Percentiles rank a stretch among this genome's conserved stretches.
Conservation (phyloP, 805 yeast genomes). For the Candida methanosorbosa region DNA sequence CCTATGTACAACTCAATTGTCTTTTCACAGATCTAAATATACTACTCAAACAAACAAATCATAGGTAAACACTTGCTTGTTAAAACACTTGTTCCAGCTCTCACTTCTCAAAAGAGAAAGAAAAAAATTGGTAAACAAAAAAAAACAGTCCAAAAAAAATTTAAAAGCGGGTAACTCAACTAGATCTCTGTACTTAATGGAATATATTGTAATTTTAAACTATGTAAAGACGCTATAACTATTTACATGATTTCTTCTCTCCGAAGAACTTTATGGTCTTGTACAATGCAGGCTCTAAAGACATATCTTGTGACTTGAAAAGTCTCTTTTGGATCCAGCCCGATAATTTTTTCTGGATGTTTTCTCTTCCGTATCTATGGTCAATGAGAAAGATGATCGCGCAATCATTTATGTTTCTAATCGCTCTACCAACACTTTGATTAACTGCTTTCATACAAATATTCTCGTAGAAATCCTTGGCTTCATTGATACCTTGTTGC, state of each 20-base stretch:
- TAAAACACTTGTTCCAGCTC: too few species aligned
- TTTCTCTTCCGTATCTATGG: constrained; percentile 36
- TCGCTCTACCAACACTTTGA: constrained; percentile 89
- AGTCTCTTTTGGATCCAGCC: constrained; percentile 59
- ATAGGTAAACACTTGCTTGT: too few species aligned
- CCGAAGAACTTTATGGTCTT: not conserved
- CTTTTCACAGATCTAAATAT: too few species aligned
- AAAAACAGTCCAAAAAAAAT: not conserved
- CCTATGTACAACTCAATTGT: too few species aligned
- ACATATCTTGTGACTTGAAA: not conserved
- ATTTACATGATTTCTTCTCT: not conserved
- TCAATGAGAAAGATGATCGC: constrained; percentile 71
- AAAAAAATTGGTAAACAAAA: not conserved
- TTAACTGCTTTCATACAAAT: constrained; percentile 87
- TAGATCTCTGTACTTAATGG: not conserved
- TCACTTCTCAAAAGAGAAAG: too few species aligned
- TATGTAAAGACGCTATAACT: not conserved
- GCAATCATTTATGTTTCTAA: constrained; percentile 75
- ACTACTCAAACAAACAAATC: too few species aligned
- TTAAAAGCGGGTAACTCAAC: not conserved
- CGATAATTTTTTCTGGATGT: constrained; percentile 53
- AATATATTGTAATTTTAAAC: not conserved
- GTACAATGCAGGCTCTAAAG: not conserved
- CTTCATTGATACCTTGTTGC: constrained; percentile 36
- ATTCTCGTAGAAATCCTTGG: constrained; percentile 64